Percentiles rank a stretch among this genome's conserved stretches.
Conservation (phyloP, 164 flowering plant genomes). For the Vitis cinerea region DNA sequence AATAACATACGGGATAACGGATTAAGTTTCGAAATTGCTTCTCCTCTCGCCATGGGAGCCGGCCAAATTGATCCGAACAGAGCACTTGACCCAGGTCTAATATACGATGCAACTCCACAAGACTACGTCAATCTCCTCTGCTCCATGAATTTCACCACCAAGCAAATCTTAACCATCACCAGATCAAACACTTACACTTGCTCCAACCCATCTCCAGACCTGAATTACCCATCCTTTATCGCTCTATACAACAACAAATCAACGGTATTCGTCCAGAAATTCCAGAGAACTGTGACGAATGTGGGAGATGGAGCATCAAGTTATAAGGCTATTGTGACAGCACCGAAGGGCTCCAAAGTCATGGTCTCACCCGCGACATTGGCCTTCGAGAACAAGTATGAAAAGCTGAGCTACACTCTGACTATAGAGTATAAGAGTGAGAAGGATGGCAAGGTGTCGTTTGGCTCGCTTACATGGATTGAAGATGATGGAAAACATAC, state of each 20-base stretch:
- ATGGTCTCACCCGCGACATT: conserved; percentile 29
- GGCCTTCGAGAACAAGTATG: conserved; percentile 31
- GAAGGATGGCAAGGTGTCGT: neutral
- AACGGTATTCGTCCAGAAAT: neutral
- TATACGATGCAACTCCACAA: conserved; percentile 37
- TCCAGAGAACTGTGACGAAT: conserved; percentile 47
- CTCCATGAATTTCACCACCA: conserved; percentile 36
- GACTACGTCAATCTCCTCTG: conserved; percentile 47
- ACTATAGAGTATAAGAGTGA: neutral
- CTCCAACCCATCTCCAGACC: conserved; percentile 35
- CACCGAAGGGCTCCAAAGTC: conserved; percentile 19
- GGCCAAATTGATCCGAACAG: conserved; percentile 45
- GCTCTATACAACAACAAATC: conserved; percentile 16
- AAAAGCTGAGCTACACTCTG: conserved; percentile 34
- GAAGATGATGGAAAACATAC: conserved; percentile 33
- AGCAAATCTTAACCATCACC: conserved; percentile 40
- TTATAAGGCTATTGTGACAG: conserved; percentile 30
- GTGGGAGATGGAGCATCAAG: conserved; percentile 40
- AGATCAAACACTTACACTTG: conserved; percentile 30
- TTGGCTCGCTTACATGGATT: conserved; percentile 43
- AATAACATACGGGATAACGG: conserved; percentile 27
- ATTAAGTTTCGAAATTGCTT: conserved; percentile 13
- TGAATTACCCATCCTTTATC: conserved; percentile 63
- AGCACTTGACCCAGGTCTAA: conserved; percentile 50
- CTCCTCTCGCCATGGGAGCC: conserved; percentile 46